phyloP scores from a whole-genome alignment of 2,329 filamentous ascomycete genomes.

The Cytospora schulzeri region DNA sequence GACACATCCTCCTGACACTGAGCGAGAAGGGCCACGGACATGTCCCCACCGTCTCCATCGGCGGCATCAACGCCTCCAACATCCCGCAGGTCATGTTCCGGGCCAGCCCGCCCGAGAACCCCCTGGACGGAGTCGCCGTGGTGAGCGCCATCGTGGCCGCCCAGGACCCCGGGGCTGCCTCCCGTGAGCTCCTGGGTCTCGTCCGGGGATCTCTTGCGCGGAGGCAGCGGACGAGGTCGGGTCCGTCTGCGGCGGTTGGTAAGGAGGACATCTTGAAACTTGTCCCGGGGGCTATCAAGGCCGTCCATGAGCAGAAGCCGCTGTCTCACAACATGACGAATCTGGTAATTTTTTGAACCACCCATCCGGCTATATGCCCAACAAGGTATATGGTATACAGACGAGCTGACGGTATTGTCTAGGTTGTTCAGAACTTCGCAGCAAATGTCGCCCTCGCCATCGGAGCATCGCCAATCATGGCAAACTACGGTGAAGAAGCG shows the following conservation, averaged over 20 bases:
- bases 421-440: conserved; percentile 88
- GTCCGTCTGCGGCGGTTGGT: rapidly evolving
- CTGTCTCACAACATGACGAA: conserved; percentile 98
- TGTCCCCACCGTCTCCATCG: conserved; percentile 78
- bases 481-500: conserved; percentile 82
- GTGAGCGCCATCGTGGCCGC: conserved; percentile 87
- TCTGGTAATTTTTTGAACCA: conserved; percentile 50
- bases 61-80: conserved; percentile 80
- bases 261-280: conserved; percentile 33
- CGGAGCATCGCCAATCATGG: conserved; percentile 92
- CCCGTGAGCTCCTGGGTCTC: conserved; percentile 59
- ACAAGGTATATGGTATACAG: neutral
- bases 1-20: conserved; percentile 66
- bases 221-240: conserved; percentile 23
- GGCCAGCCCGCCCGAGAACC: conserved; percentile 56
- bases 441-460: conserved; percentile 86
- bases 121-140: conserved; percentile 79
- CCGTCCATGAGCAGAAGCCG: conserved; percentile 65
- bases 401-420: neutral
- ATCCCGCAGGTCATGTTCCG: conserved; percentile 74
- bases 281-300: conserved; percentile 53
- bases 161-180: conserved; percentile 63
- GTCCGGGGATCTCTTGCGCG: conserved; percentile 48
- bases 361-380: neutral
- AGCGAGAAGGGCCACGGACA: conserved; percentile 45